phyloP scores from a whole-genome alignment of 345 rosid genomes.

The Salix purpurea region DNA sequence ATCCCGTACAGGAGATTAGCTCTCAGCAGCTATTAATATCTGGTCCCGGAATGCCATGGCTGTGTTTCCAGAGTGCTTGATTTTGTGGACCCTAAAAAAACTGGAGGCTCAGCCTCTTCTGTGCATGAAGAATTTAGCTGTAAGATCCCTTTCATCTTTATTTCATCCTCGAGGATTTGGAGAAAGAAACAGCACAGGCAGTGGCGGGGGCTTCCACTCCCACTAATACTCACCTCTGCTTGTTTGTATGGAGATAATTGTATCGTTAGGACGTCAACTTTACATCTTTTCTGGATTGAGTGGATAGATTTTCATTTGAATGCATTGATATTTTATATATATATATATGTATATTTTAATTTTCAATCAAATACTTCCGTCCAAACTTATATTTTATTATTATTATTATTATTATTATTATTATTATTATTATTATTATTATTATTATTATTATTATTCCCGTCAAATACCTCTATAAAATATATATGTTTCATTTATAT shows the following conservation, averaged over 20 bases:
- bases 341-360: too few species aligned
- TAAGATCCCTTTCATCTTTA: conserved; percentile 31
- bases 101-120: conserved; percentile 15
- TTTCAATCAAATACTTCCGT: too few species aligned
- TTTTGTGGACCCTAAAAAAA: conserved; percentile 26
- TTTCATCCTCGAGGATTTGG: conserved; percentile 1
- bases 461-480: too few species aligned
- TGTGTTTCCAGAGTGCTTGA: conserved; percentile 1
- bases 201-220: background rate
- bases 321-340: too few species aligned
- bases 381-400: too few species aligned
- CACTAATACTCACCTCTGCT: background rate
- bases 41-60: conserved; percentile 15
- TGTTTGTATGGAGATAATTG: background rate
- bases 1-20: conserved; percentile 18
- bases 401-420: too few species aligned
- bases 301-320: too few species aligned
- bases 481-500: too few species aligned
- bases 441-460: too few species aligned
- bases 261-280: too few species aligned
- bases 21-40: conserved; percentile 3
- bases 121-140: conserved; percentile 20
- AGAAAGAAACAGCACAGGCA: background rate
- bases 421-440: too few species aligned
- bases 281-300: too few species aligned